A percentile compares a stretch with the other conserved stretches of the same genome.
Evolutionary conservation across 1,284 basidiomycete genomes (phyloP).

Genomic region (Leccinum colubrinum): DNA sequence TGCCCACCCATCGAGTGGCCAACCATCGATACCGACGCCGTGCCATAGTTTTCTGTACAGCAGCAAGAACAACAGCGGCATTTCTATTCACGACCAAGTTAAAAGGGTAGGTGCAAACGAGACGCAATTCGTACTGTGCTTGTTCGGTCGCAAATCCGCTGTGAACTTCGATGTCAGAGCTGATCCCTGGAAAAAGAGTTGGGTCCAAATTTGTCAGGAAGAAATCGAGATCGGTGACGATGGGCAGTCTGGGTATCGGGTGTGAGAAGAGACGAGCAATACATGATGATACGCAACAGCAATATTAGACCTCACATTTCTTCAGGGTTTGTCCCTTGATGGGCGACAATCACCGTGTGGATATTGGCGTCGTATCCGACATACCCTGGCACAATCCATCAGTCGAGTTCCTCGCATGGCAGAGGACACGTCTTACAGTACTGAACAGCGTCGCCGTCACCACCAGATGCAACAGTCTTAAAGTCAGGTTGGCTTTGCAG

Average conservation of each 20-base stretch:
- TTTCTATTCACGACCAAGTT: slow-evolving; percentile 35
- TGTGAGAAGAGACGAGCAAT: neutral
- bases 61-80: slow-evolving; percentile 47
- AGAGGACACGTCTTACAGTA: slow-evolving; percentile 37
- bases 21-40: slow-evolving; percentile 47
- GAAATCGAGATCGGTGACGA: slow-evolving; percentile 48
- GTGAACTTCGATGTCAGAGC: slow-evolving; percentile 50
- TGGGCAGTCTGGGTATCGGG: neutral
- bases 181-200: slow-evolving; percentile 59
- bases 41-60: slow-evolving; percentile 43
- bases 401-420: neutral
- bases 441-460: slow-evolving; percentile 51
- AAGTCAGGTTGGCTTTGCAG: slow-evolving; percentile 60
- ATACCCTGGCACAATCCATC: slow-evolving; percentile 29
- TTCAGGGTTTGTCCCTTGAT: slow-evolving; percentile 35
- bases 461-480: slow-evolving; percentile 58
- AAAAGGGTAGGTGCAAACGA: neutral
- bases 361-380: slow-evolving; percentile 37
- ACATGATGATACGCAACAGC: neutral
- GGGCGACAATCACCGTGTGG: slow-evolving; percentile 33
- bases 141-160: slow-evolving; percentile 56
- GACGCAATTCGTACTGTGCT: slow-evolving; percentile 37
- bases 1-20: slow-evolving; percentile 55
- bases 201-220: slow-evolving; percentile 38
- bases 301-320: slow-evolving; percentile 26